Percentiles rank a stretch among this genome's conserved stretches.
Evolutionary conservation across 1,284 basidiomycete species (phyloP).

Genomic region (Thelephora terrestris): DNA sequence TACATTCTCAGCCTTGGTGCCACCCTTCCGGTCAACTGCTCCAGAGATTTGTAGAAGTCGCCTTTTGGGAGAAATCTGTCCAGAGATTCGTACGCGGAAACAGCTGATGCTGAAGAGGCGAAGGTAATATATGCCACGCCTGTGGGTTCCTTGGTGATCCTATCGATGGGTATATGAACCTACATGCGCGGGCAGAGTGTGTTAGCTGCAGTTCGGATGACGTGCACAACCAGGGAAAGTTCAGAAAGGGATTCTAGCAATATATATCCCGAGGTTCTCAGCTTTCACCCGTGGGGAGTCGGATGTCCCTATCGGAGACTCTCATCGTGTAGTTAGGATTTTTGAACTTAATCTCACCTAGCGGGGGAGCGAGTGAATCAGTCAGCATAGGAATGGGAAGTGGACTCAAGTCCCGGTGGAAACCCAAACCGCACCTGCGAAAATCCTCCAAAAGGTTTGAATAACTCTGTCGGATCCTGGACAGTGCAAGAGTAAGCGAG

Average conservation of each 20-base stretch:
- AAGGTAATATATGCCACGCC: conserved; percentile 85
- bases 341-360: neutral
- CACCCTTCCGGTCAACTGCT: conserved; percentile 56
- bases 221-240: conserved; percentile 1
- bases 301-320: conserved; percentile 37
- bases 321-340: conserved; percentile 24
- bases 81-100: conserved; percentile 68
- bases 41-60: conserved; percentile 86
- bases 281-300: conserved; percentile 33
- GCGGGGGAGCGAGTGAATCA: neutral
- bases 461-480: conserved; percentile 61
- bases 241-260: conserved; percentile 39
- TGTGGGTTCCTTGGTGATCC: conserved; percentile 59
- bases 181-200: conserved; percentile 20
- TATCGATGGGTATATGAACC: conserved; percentile 80
- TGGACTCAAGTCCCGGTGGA: neutral
- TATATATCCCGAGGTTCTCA: conserved; percentile 48
- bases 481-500: conserved; percentile 78
- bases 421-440: conserved; percentile 51
- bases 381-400: neutral
- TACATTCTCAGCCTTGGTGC: conserved; percentile 33
- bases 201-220: neutral
- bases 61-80: conserved; percentile 92
- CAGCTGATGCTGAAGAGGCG: conserved; percentile 50
- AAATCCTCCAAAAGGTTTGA: conserved; percentile 64